Evolutionary conservation across 2,329 filamentous ascomycete species (phyloP), one percentile per base, ranked within the genome.

Genomic region (Ceratocystis harringtonii): DNA sequence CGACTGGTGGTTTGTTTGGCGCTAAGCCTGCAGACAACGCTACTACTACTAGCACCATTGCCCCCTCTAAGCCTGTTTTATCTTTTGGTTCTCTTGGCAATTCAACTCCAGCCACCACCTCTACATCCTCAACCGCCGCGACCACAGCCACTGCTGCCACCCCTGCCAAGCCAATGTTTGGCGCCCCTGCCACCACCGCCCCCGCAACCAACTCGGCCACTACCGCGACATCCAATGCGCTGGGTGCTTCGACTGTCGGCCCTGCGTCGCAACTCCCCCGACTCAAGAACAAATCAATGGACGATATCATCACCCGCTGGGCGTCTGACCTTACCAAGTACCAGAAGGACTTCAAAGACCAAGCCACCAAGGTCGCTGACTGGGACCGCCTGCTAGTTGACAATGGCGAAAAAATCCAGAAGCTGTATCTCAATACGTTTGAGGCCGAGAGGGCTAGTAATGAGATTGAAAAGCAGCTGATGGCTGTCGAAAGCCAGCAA

Each of bases 251-350:
- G 1, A 95, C 89, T 2, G 80, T 84, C 43, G 92, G 92, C 0
- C 90, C 92, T 1, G 79, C 86, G 2, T 92, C 94, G 17, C 87
- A 91, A 66, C 85, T 95, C 71, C 94, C 92, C 3, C 87, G 94
- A 32, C 80, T 99, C 45, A 96, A 96, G 79, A 96, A 96, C 76
- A 97, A 96, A 78, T 96, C 92, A 0, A 96, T 99, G 89, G 94
- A 99, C 72, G 94, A 99, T 74, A 96, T 99, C 69, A 91, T 99
- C 69, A 96, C 90, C 3, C 86, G 91, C 41, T 99, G 94, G 94
- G 94, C 94, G 1, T 90, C 91, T 0, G 94, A 97, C 72, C 79
- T 99, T 62, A 88, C 91, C 64, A 95, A 95, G 72, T 96, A 99
- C 73, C 92, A 97, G 72, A 95, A 96, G 74, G 90, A 95, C 67